Base-by-base conservation (phyloP, 768 basidiomycete genomes). In the Lentinus tigrinus region DNA sequence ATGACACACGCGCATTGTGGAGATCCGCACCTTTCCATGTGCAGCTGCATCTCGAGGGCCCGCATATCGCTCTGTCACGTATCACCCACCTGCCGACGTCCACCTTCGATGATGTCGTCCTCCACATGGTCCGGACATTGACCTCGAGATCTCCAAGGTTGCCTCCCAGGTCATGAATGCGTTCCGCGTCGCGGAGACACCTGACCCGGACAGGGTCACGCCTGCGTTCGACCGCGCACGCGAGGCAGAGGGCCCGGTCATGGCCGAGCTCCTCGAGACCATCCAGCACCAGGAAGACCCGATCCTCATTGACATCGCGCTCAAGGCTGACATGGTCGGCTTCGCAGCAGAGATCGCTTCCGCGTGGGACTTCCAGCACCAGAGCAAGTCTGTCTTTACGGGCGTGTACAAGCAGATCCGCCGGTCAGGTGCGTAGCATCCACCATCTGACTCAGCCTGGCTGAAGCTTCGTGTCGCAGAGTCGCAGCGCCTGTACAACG, bases 341-440 rank as follows among this genome's bases (percentile, higher is more conserved):
- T 65, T 65, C 52, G 62, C 60, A 1, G 65, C 56, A 4, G 60
- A 63, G 57, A 59, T 63, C 55, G 51, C 52, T 4, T 58, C 56
- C 26, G 53, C 63, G 8, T 64, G 63, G 63, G 58, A 64, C 48
- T 64, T 64, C 42, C 63, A 63, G 56, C 58, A 60, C 56, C 59
- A 60, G 58, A 60, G 56, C 58, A 42, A 54, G 47, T 49, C 63
- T 4, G 58, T 56, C 17, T 63, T 63, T 34, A 56, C 56, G 7
- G 57, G 58, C 1, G 54, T 61, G 14, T 61, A 65, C 50, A 53
- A 53, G 53, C 58, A 62, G 40, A 62, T 65, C 56, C 50, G 56
- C 8, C 51, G 49, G n/a, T 62, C 61, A 52, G 64, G 64, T 65
- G n/a, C n/a, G n/a, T n/a, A n/a, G n/a, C n/a, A n/a, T n/a, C n/a